Evolutionary conservation across 2,329 filamentous ascomycete species (phyloP).

Genomic region (Colletotrichum sp.): DNA sequence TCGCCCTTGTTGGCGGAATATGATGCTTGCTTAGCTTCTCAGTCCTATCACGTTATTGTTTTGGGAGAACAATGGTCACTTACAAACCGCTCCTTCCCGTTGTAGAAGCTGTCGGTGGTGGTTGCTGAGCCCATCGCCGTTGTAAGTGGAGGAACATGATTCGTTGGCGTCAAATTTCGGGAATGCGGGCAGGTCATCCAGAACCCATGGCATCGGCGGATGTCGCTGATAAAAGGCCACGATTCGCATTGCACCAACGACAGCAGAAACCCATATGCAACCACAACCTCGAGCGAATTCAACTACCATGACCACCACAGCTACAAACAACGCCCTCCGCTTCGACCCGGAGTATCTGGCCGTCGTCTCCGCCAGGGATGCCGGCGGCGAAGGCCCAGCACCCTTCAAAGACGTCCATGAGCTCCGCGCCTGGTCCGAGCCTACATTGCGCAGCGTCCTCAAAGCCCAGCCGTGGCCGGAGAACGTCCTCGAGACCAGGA

Average conservation of each 20-base stretch:
- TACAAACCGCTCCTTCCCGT: neutral
- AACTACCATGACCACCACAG: neutral
- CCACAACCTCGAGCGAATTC: neutral
- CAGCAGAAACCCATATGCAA: neutral
- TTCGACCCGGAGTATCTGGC: constrained; percentile 13
- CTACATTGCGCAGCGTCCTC: neutral
- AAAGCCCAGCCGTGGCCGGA: neutral
- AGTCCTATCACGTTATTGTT: neutral
- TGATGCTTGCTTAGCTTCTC: neutral
- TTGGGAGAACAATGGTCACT: neutral
- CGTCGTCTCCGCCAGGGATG: neutral
- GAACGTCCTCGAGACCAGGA: neutral
- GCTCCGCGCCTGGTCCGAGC: neutral
- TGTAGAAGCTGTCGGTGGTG: neutral
- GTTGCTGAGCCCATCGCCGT: neutral
- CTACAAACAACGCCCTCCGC: neutral
- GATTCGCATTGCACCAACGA: neutral
- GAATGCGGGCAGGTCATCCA: constrained; percentile 5
- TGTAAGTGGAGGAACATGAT: neutral
- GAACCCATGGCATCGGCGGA: neutral
- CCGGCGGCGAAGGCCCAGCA: neutral
- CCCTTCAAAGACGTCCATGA: neutral
- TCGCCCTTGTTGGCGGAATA: neutral
- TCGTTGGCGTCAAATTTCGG: neutral
- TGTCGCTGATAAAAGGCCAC: neutral